These are phyloP conservation scores for Quambalaria eucalypti DNA, from an alignment of 1,284 basidiomycete species.

Conservation along the genomic window DNA sequence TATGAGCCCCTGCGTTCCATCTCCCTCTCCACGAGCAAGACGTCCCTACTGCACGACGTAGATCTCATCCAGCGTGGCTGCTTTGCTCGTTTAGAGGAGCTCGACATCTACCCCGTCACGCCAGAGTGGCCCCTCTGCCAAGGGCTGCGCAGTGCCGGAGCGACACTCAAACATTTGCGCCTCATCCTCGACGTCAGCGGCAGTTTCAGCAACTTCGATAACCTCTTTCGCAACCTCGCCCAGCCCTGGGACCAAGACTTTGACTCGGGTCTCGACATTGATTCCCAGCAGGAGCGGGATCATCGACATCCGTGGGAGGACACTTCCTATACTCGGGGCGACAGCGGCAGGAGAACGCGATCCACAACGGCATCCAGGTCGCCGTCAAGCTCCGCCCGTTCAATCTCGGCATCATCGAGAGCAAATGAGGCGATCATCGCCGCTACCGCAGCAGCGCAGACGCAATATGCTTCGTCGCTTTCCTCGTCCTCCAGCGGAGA, in stretches of 20 bases:
- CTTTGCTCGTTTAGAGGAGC: slow-evolving; percentile 1
- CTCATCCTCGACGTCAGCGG: slow-evolving; percentile 8
- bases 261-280: background rate
- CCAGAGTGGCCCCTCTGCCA: slow-evolving; percentile 7
- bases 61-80: slow-evolving; percentile 8
- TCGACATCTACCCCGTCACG: slow-evolving; percentile 13
- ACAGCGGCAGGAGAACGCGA: too few species aligned
- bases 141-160: slow-evolving; percentile 1
- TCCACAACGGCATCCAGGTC: too few species aligned
- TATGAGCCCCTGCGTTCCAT: background rate
- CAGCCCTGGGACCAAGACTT: too few species aligned
- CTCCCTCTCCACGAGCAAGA: slow-evolving; percentile 9
- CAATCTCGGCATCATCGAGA: too few species aligned
- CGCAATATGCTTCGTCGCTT: too few species aligned
- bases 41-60: slow-evolving; percentile 7
- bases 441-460: too few species aligned
- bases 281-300: background rate
- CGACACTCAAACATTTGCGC: slow-evolving; percentile 1
- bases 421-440: too few species aligned
- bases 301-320: too few species aligned
- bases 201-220: slow-evolving; percentile 10
- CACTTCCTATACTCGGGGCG: too few species aligned
- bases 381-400: too few species aligned
- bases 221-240: slow-evolving; percentile 5
- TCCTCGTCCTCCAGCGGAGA: too few species aligned